Evolutionary conservation across 139 green algal species (phyloP).

Genomic region (Coccomyxa sp.): DNA sequence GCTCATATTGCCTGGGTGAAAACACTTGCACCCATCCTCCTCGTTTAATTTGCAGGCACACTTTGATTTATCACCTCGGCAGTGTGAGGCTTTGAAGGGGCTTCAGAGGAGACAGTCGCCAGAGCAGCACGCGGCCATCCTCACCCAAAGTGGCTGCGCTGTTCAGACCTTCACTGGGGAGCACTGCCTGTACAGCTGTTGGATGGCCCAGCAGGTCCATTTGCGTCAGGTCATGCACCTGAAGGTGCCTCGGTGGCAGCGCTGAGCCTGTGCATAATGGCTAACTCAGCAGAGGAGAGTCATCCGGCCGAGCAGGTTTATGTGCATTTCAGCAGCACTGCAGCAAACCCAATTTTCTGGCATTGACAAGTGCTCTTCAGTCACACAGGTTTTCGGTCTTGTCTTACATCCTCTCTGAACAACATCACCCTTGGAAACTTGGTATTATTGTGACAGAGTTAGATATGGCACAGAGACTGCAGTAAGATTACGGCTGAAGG

Average conservation of each 20-base stretch:
- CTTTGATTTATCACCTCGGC: too few species aligned
- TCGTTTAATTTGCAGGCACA: too few species aligned
- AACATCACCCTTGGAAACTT: too few species aligned
- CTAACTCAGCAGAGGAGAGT: neutral
- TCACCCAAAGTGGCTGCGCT: conserved; percentile 12
- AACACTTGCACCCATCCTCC: too few species aligned
- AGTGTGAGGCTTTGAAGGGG: conserved; percentile 9
- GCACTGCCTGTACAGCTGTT: conserved; percentile 6
- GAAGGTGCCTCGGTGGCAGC: conserved; percentile 3
- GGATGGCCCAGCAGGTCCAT: conserved; percentile 9
- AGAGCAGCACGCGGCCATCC: conserved; percentile 6
- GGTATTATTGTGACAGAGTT: too few species aligned
- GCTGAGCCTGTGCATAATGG: neutral
- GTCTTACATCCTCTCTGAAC: too few species aligned
- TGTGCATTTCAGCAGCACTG: neutral
- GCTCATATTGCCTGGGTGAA: too few species aligned
- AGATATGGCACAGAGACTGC: too few species aligned
- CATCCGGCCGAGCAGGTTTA: too few species aligned
- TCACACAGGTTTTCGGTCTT: neutral
- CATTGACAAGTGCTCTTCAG: neutral
- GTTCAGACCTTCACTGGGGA: conserved; percentile 6
- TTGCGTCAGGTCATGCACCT: neutral
- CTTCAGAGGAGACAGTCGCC: conserved; percentile 1
- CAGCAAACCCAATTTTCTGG: neutral
- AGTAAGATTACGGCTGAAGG: too few species aligned